A percentile compares a stretch with the other conserved stretches of the same genome.
Conservation (phyloP, 192 early-diverging fungal genomes). For the Diversispora eburnea region DNA sequence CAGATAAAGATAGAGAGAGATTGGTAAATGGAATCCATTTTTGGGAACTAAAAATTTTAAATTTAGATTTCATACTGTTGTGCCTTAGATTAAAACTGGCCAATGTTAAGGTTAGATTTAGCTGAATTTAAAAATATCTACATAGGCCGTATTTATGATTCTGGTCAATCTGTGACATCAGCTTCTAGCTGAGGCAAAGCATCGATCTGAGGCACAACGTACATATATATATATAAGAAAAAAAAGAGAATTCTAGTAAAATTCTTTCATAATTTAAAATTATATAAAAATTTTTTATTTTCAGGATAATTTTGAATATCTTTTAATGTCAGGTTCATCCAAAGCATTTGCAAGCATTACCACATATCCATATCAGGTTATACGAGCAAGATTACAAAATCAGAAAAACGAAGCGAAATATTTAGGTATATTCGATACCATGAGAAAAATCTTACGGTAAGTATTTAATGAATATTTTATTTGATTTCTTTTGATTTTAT, state of each 20-base stretch:
- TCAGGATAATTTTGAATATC: constrained; percentile 62
- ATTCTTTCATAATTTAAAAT: background rate
- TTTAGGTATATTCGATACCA: constrained; percentile 65
- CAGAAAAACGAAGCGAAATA: constrained; percentile 52
- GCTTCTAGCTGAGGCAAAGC: too few species aligned
- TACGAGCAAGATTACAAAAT: constrained; percentile 82
- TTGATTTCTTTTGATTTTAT: background rate
- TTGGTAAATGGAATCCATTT: background rate
- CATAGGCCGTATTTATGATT: too few species aligned
- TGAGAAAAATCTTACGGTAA: constrained; percentile 62
- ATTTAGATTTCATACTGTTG: too few species aligned
- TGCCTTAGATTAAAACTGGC: too few species aligned
- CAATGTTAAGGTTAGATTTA: too few species aligned
- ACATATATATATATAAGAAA: too few species aligned
- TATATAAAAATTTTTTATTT: background rate
- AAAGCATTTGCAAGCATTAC: constrained; percentile 82
- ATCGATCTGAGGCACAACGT: too few species aligned
- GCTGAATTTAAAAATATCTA: too few species aligned
- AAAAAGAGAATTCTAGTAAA: too few species aligned
- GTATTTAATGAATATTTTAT: background rate
- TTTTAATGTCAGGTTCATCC: constrained; percentile 79
- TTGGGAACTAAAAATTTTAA: too few species aligned
- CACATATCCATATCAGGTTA: constrained; percentile 93
- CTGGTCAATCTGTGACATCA: too few species aligned
- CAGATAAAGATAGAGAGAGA: constrained; percentile 30